These are phyloP conservation scores for Yueomyces sinensis DNA, from an alignment of 805 yeast genomes.

Conservation along the genomic window DNA sequence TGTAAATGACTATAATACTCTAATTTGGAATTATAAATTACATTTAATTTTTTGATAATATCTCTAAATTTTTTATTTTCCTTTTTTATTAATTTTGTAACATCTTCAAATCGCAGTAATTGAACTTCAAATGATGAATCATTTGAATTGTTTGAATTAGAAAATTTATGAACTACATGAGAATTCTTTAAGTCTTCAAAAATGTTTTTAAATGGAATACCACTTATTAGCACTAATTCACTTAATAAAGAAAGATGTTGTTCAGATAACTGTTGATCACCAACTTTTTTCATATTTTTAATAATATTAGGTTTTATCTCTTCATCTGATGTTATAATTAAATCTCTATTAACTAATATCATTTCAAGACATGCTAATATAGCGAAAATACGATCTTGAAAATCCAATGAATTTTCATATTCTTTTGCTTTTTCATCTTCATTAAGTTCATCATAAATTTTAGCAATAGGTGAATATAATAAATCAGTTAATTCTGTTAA, in stretches of 20 bases:
- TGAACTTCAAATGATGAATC: slow-evolving; percentile 13
- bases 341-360: slow-evolving; percentile 32
- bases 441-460: slow-evolving; percentile 8
- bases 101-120: slow-evolving; percentile 12
- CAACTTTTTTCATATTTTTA: slow-evolving; percentile 6
- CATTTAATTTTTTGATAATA: slow-evolving; percentile 38
- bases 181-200: slow-evolving; percentile 24
- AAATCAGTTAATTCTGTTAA: slow-evolving; percentile 7
- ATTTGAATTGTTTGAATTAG: slow-evolving; percentile 1
- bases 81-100: slow-evolving; percentile 9
- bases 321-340: slow-evolving; percentile 13
- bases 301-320: slow-evolving; percentile 8
- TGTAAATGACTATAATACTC: slow-evolving; percentile 79
- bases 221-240: slow-evolving; percentile 11
- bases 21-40: slow-evolving; percentile 65
- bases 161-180: slow-evolving; percentile 10
- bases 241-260: slow-evolving; percentile 21
- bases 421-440: slow-evolving; percentile 54
- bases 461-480: slow-evolving; percentile 6
- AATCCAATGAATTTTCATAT: slow-evolving; percentile 58
- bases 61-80: slow-evolving; percentile 25
- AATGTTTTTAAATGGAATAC: slow-evolving; percentile 17
- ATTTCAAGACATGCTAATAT: slow-evolving; percentile 42
- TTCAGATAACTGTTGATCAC: slow-evolving; percentile 16
- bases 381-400: slow-evolving; percentile 58